Base-by-base conservation (phyloP, 129 eudicot genomes). In the Mikania micrantha region DNA sequence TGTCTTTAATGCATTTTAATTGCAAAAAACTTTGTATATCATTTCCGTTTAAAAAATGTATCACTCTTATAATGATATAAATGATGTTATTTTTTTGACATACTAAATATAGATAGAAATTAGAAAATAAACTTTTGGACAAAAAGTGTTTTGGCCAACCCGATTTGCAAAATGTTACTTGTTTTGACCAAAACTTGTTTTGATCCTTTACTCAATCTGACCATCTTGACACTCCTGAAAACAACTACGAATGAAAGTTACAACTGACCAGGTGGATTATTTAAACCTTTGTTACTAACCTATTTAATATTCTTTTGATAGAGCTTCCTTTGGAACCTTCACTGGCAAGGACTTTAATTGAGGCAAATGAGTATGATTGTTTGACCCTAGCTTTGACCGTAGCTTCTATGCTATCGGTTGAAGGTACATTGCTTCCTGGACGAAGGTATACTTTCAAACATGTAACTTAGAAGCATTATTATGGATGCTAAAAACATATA, bases 271-370 rank as follows among this genome's bases (percentile, higher is more conserved):
- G 22, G 32, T 44, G 45, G 29, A 42, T 42, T 19, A 42, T 74
- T 45, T 34, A 62, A 16, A 47, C 28, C 49, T 28, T 58, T 2
- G 64, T n/a, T 28, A 44, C 25, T 59, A 24, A 70, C 60, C 20
- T 3, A 28, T 21, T 77, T 67, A 5, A 22, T 27, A 29, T 63
- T 32, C 21, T 49, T 66, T 15, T 28, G 74, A 73, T 84, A 88
- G 98, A 89, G 60, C 88, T 94, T 71, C 99, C 99, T 31, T 66
- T 93, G 77, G 99, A 93, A 73, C 99, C 99, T 74, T 94, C 99
- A 32, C 84, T 94, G 12, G 93, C 99, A 35, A 83, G 99, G 87
- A 94, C 99, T 63, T 73, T 89, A 69, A 79, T 94, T 4, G 97
- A 87, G 83, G 99, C 99, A 57, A 90, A 90, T 73, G 86, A 89